Evolutionary conservation across 495 filamentous ascomycete species (phyloP).

Genomic region (Penicillium ochrochloron): DNA sequence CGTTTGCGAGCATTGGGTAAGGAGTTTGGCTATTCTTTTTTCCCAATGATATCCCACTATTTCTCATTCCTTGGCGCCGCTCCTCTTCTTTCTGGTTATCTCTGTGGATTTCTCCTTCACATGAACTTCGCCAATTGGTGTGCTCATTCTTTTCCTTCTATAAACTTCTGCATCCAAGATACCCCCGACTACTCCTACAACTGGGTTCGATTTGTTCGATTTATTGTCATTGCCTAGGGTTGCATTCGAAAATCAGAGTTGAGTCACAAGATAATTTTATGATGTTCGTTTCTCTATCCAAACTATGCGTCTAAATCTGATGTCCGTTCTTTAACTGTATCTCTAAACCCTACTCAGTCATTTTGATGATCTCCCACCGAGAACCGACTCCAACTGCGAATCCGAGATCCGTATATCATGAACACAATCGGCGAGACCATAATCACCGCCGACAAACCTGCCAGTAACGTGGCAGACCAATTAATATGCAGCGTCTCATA

Average conservation of each 20-base stretch:
- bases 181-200: constrained; percentile 23
- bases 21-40: constrained; percentile 26
- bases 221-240: neutral
- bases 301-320: neutral
- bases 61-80: constrained; percentile 20
- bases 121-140: neutral
- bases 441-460: constrained; percentile 50
- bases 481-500: constrained; percentile 53
- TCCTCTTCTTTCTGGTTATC: constrained; percentile 1
- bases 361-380: constrained; percentile 18
- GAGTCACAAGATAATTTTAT: constrained; percentile 1
- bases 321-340: neutral
- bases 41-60: constrained; percentile 25
- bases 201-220: constrained; percentile 17
- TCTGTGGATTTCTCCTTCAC: neutral
- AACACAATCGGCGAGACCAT: constrained; percentile 43
- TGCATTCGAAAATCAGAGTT: neutral
- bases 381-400: constrained; percentile 34
- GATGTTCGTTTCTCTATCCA: neutral
- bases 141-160: constrained; percentile 8
- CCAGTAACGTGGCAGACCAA: constrained; percentile 64
- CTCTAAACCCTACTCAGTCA: neutral
- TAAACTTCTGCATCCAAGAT: constrained; percentile 31
- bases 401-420: constrained; percentile 38
- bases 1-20: constrained; percentile 33